Evolutionary conservation across 2,329 filamentous ascomycete species (phyloP), one percentile per base, ranked within the genome.

Genomic region (Phyllosticta paracitricarpa): DNA sequence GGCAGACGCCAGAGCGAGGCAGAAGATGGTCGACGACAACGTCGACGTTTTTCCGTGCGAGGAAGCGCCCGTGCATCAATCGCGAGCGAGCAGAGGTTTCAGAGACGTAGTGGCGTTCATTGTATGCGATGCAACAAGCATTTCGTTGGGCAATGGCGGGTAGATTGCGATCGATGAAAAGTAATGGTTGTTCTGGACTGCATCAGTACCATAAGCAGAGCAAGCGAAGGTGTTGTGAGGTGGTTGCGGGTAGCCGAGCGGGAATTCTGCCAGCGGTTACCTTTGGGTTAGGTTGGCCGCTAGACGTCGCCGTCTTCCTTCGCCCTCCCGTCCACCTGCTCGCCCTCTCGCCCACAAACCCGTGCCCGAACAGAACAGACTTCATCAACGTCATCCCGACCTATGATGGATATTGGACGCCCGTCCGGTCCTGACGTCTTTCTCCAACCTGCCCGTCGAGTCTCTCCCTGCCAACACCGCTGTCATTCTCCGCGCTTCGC

Each of bases 401-500:
- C n/a, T n/a, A n/a, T 60, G 52, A 22, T 60, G 52, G 58, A 60
- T 56, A n/a, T n/a, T 7, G 14, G 33, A 52, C 22, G 57, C 51
- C 25, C 9, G n/a, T 24, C 52, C 9, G 52, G 26, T 22, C 53
- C 10, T 28, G 35, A 51, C 58, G 52, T 35, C n/a, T 19, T 48
- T n/a, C 35, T 9, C 58, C 40, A 61, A 53, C 58, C 58, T 54
- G 58, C 54, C 53, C 58, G 26, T 17, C 52, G 26, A 19, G 25
- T 48, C n/a, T 48, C 25, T 28, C 52, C 30, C 25, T 51, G 25
- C 40, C 54, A 24, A 51, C 40, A 54, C 24, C 25, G 48, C n/a
- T 48, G 40, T 48, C 40, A n/a, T 48, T n/a, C 14, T 30, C 28
- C 28, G 28, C 17, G 40, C 40, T 48, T 17, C 40, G 40, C 35